phyloP scores from a whole-genome alignment of 768 basidiomycete genomes.

The Coprinopsis cinerea region DNA sequence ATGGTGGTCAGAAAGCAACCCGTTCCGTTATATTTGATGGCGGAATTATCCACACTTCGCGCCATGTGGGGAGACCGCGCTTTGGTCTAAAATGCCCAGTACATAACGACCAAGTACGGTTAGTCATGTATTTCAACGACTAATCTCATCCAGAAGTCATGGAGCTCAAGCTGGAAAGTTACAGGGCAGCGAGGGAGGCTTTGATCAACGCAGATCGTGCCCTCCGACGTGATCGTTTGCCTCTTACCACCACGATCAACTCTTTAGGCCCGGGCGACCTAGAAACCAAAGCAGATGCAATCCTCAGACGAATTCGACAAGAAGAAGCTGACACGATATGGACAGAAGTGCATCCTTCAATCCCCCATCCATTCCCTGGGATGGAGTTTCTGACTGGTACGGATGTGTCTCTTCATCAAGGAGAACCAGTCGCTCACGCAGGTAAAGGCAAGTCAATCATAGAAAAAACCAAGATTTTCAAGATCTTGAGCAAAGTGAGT shows the following conservation, averaged over 20 bases:
- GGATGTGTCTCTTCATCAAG: slow-evolving; percentile 22
- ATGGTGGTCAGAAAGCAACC: too few relatives aligned
- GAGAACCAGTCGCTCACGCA: slow-evolving; percentile 26
- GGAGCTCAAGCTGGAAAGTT: slow-evolving; percentile 19
- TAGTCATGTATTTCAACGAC: too few relatives aligned
- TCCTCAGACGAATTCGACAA: slow-evolving; percentile 9
- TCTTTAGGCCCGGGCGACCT: slow-evolving; percentile 11
- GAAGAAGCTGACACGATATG: slow-evolving; percentile 9
- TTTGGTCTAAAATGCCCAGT: too few relatives aligned
- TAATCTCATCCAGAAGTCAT: too few relatives aligned
- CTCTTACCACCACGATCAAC: not conserved
- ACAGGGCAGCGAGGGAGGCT: slow-evolving; percentile 26
- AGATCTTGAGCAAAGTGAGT: slow-evolving; percentile 52
- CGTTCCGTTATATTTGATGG: too few relatives aligned
- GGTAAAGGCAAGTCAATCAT: slow-evolving; percentile 32
- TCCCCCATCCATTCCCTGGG: slow-evolving; percentile 13
- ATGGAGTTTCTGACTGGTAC: slow-evolving; percentile 45
- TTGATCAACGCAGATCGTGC: slow-evolving; percentile 42
- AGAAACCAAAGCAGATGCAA: slow-evolving; percentile 50
- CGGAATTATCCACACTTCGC: too few relatives aligned
- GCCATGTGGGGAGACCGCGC: too few relatives aligned
- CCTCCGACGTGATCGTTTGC: slow-evolving; percentile 42
- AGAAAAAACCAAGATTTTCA: slow-evolving; percentile 53
- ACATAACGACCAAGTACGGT: too few relatives aligned
- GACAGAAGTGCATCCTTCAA: slow-evolving; percentile 6